Evolutionary conservation across 2,329 filamentous ascomycete species (phyloP), one percentile per base, ranked within the genome.

Genomic region (Apiospora saccharicola): DNA sequence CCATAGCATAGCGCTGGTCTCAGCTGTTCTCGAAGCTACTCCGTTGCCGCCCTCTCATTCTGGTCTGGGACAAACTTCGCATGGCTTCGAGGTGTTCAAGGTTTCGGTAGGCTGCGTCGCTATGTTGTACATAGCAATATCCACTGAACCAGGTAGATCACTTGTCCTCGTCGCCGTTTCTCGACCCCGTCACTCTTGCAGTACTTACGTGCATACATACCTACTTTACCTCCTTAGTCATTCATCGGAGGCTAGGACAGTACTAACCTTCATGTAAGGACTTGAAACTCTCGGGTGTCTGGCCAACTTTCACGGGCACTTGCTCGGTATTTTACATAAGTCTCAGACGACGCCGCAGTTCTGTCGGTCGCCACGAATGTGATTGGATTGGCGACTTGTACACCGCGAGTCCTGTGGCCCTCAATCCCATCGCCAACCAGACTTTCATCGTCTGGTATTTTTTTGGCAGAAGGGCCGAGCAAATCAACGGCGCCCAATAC

Each of bases 281-380:
- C 30, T 61, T 37, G 53, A 61, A 61, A 61, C 34, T 41, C 57
- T 24, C 34, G 57, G 57, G 57, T 41, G 34, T 64, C 57, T 41
- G 57, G 57, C 57, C 57, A 64, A 64, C 57, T 64, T 41, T 64
- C 19, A 41, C 57, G 22, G 57, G 57, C 57, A 64, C 34, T 64
- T 64, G 57, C 34, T 64, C 30, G 57, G 57, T 37, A 64, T 64
- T n/a, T 41, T 64, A 41, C 57, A 41, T 24, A 41, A 64, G 34
- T 64, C 57, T 64, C 57, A 64, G 34, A 64, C 57, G 34, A 64
- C 37, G 57, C 57, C 53, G 57, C 57, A 41, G 57, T 41, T n/a
- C 57, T 41, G 34, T 41, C 30, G 30, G n/a, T 64, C 57, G 57
- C 57, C 34, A 41, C 34, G 19, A 14, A 2, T 64, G 57, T 64